Percentiles rank a stretch among this genome's conserved stretches.
phyloP scores from a whole-genome alignment of 768 basidiomycete species.

The Xerocomus spinulosus region DNA sequence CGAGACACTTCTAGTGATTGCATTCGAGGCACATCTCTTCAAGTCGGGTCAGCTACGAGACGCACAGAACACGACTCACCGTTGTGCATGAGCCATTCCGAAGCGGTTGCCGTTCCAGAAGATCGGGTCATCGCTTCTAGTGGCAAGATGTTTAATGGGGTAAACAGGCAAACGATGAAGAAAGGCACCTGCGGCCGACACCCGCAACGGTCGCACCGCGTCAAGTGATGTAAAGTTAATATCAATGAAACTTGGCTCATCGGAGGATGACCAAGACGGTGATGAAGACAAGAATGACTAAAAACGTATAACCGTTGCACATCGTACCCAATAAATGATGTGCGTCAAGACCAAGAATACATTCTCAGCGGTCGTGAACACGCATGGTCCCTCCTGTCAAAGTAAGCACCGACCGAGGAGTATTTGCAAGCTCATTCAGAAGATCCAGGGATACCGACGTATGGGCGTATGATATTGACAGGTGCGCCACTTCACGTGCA shows the following conservation, averaged over 20 bases:
- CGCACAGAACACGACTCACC: slow-evolving; percentile 71
- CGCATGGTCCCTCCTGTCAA: slow-evolving; percentile 71
- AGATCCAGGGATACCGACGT: slow-evolving; percentile 81
- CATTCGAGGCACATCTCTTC: slow-evolving; percentile 87
- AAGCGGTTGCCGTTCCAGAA: slow-evolving; percentile 16
- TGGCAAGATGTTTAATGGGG: slow-evolving; percentile 18
- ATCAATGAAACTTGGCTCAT: background rate
- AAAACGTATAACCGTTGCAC: slow-evolving; percentile 16
- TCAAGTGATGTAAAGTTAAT: slow-evolving; percentile 22
- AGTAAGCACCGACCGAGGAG: slow-evolving; percentile 94
- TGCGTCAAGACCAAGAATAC: slow-evolving; percentile 28
- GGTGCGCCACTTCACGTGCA: slow-evolving; percentile 93
- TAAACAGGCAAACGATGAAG: slow-evolving; percentile 8
- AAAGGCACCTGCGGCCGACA: slow-evolving; percentile 9
- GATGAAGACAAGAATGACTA: slow-evolving; percentile 8
- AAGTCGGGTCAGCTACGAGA: slow-evolving; percentile 68
- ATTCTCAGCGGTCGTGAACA: slow-evolving; percentile 82
- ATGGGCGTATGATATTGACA: slow-evolving; percentile 89
- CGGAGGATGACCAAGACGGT: slow-evolving; percentile 14
- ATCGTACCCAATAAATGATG: slow-evolving; percentile 11
- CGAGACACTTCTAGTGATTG: slow-evolving; percentile 91
- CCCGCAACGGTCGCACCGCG: slow-evolving; percentile 6
- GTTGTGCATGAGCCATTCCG: slow-evolving; percentile 41
- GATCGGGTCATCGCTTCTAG: slow-evolving; percentile 24
- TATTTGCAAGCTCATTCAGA: slow-evolving; percentile 83